Conservation (phyloP, 2,329 filamentous ascomycete genomes). For the Acephala macrosclerotiorum region DNA sequence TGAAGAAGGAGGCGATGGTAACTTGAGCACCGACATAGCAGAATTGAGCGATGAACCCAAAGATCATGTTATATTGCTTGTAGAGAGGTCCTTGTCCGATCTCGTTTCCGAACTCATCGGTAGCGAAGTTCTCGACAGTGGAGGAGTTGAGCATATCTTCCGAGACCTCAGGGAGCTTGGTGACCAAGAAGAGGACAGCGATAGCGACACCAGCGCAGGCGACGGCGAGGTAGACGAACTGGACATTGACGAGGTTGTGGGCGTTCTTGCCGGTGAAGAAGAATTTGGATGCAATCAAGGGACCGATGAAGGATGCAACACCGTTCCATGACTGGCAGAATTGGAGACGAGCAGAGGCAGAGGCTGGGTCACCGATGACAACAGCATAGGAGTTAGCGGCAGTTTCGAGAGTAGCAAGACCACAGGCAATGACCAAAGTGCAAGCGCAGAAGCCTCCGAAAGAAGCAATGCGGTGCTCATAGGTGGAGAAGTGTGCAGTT, state of each 20-base stretch:
- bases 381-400: conserved; percentile 77
- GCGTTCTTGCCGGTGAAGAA: conserved; percentile 68
- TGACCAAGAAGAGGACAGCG: conserved; percentile 71
- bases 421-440: conserved; percentile 78
- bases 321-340: conserved; percentile 79
- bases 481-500: conserved; percentile 70
- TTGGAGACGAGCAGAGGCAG: conserved; percentile 76
- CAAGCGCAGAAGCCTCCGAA: conserved; percentile 82
- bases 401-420: conserved; percentile 78
- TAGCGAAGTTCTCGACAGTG: conserved; percentile 49
- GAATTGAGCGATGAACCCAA: conserved; percentile 79
- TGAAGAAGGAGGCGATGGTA: conserved; percentile 72
- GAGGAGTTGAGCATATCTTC: conserved; percentile 48
- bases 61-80: conserved; percentile 79
- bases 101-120: conserved; percentile 64
- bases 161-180: conserved; percentile 67
- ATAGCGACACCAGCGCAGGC: conserved; percentile 75
- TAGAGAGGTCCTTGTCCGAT: conserved; percentile 59
- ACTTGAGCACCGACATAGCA: conserved; percentile 79
- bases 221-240: conserved; percentile 86
- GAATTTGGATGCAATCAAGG: conserved; percentile 75
- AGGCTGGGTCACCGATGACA: conserved; percentile 76
- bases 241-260: conserved; percentile 77
- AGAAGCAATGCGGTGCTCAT: conserved; percentile 61
- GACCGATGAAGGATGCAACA: conserved; percentile 75